A percentile compares a stretch with the other conserved stretches of the same genome.
These are phyloP conservation scores for Tolypocladium tundrense DNA, from an alignment of 2,329 filamentous ascomycete genomes.

Conservation along the genomic window DNA sequence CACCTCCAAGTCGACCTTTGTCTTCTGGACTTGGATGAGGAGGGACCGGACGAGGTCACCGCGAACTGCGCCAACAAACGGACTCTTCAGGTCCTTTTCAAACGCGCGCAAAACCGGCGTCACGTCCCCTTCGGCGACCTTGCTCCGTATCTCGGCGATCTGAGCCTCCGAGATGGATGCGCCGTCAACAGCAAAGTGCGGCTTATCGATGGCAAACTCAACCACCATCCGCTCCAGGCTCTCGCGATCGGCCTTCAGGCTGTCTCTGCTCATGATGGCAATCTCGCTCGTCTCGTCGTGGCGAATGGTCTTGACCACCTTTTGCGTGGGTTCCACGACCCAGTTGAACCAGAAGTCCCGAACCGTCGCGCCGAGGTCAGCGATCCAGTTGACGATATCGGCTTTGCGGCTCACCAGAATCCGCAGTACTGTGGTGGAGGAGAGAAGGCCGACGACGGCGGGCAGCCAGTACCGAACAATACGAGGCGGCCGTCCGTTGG, in stretches of 20 bases:
- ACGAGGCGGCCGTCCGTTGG: constrained; percentile 65
- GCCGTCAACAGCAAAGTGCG: constrained; percentile 43
- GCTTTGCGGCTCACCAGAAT: constrained; percentile 65
- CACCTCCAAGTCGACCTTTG: constrained; percentile 94
- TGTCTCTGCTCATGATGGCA: constrained; percentile 91
- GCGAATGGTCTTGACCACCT: constrained; percentile 81
- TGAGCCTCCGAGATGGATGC: constrained; percentile 54
- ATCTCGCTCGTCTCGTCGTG: constrained; percentile 91
- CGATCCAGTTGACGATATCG: constrained; percentile 71
- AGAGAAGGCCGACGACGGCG: constrained; percentile 58
- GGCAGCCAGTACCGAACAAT: constrained; percentile 87
- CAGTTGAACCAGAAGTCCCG: constrained; percentile 95
- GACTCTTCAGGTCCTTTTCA: constrained; percentile 75
- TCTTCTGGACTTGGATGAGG: constrained; percentile 95
- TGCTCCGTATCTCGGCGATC: constrained; percentile 62
- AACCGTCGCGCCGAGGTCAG: constrained; percentile 65
- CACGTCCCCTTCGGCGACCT: constrained; percentile 83
- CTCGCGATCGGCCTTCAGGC: constrained; percentile 77
- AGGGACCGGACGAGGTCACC: constrained; percentile 85
- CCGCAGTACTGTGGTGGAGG: constrained; percentile 76
- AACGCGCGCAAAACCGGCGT: constrained; percentile 87
- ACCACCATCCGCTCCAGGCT: constrained; percentile 97
- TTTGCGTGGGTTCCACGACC: constrained; percentile 77
- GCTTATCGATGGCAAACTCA: constrained; percentile 82
- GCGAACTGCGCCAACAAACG: constrained; percentile 70